These are phyloP conservation scores for Camellia japonica DNA, from an alignment of 148 eudicot species.

Conservation along the genomic window DNA sequence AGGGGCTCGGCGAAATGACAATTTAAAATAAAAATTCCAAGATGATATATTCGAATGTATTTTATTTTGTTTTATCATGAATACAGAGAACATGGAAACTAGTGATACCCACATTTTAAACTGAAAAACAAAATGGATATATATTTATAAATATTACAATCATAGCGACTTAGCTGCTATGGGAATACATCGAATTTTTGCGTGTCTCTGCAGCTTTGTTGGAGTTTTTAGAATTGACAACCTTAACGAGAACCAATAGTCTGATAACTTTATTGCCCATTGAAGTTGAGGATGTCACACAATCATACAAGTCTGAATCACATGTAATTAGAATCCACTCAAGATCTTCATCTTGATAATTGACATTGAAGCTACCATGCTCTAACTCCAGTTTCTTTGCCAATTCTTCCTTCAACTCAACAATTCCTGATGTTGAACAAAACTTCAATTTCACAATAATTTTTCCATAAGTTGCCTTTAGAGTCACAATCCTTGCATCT, in stretches of 20 bases:
- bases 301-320: conserved; percentile 68
- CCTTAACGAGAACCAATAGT: conserved; percentile 54
- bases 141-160: too few relatives aligned
- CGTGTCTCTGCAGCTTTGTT: conserved; percentile 48
- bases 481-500: neutral
- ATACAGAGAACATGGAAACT: too few relatives aligned
- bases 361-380: conserved; percentile 62
- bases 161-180: conserved; percentile 8
- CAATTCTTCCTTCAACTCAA: conserved; percentile 61
- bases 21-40: too few relatives aligned
- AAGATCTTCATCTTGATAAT: conserved; percentile 76
- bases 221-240: conserved; percentile 54
- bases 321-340: conserved; percentile 69
- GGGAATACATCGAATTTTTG: too few relatives aligned
- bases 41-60: too few relatives aligned
- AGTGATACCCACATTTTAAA: too few relatives aligned
- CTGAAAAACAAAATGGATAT: too few relatives aligned
- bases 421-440: conserved; percentile 42
- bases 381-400: conserved; percentile 68
- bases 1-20: too few relatives aligned
- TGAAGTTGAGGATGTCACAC: conserved; percentile 49
- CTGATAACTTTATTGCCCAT: conserved; percentile 56
- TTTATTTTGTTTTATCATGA: too few relatives aligned
- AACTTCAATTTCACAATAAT: conserved; percentile 63
- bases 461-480: conserved; percentile 38